Conservation (phyloP, 208 protist species). For the Trypanosoma avium region DNA sequence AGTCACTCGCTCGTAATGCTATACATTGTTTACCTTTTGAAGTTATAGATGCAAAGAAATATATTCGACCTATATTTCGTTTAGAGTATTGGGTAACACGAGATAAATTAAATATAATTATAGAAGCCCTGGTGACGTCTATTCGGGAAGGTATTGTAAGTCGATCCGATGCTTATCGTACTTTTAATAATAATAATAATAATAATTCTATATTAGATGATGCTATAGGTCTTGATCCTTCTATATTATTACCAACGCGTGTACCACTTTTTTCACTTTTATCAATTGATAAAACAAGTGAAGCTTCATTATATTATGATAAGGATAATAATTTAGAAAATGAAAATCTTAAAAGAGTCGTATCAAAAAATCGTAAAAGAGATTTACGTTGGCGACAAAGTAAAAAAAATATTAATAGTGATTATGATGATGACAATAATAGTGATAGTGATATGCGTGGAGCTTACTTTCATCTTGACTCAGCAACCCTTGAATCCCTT, state of each 20-base stretch:
- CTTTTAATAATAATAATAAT: conserved; percentile 7
- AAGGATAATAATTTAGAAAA: no score
- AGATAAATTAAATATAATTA: conserved; percentile 50
- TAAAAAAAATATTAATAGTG: background rate
- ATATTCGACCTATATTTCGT: conserved; percentile 26
- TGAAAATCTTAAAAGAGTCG: no score
- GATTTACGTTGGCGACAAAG: no score
- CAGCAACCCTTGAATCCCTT: conserved; percentile 34
- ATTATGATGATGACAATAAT: background rate
- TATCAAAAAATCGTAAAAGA: no score
- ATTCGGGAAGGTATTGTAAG: conserved; percentile 58
- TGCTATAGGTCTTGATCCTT: background rate
- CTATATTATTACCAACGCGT: conserved; percentile 20
- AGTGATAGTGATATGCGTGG: background rate
- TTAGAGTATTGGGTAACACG: conserved; percentile 63
- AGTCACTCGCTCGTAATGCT: conserved; percentile 57
- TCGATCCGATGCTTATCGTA: conserved; percentile 27
- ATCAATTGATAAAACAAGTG: background rate
- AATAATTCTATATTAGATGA: background rate
- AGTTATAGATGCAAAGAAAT: conserved; percentile 27
- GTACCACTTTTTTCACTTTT: conserved; percentile 26
- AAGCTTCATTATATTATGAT: background rate
- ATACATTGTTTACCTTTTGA: conserved; percentile 91
- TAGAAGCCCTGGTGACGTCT: conserved; percentile 51
- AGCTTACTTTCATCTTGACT: conserved; percentile 42